Percentiles rank a stretch among this genome's conserved stretches.
These are phyloP conservation scores for Termitomyces sp. DNA, from an alignment of 768 basidiomycete genomes.

Conservation along the genomic window DNA sequence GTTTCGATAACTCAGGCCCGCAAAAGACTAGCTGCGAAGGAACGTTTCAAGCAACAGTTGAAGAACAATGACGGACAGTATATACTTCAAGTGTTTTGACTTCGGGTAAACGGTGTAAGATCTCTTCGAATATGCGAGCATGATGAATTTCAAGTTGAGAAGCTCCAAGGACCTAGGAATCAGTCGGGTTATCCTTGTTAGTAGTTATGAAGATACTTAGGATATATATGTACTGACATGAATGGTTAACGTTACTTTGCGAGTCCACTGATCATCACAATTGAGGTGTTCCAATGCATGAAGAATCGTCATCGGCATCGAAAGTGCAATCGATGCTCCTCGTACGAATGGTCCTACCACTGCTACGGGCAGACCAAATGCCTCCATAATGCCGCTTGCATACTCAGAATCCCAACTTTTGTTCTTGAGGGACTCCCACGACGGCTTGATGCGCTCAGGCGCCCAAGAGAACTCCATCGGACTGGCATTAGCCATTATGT, in stretches of 20 bases:
- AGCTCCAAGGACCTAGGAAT: conserved; percentile 24
- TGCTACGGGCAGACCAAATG: neutral
- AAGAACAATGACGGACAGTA: neutral
- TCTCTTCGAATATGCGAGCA: conserved; percentile 26
- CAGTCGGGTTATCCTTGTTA: neutral
- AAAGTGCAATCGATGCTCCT: conserved; percentile 18
- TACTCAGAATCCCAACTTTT: conserved; percentile 20
- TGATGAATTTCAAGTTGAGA: conserved; percentile 17
- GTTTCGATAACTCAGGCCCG: conserved; percentile 1
- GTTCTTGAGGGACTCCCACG: conserved; percentile 22
- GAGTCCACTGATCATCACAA: conserved; percentile 14
- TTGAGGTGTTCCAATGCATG: conserved; percentile 19
- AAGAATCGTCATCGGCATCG: conserved; percentile 23
- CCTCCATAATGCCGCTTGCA: neutral
- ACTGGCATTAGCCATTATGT: neutral
- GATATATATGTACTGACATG: conserved; percentile 12
- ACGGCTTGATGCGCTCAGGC: conserved; percentile 20
- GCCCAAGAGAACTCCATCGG: conserved; percentile 18
- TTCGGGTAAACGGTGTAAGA: conserved; percentile 28
- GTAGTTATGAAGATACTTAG: neutral
- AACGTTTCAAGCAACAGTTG: neutral
- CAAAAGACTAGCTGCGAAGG: conserved; percentile 4
- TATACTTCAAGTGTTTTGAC: conserved; percentile 25
- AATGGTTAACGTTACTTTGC: conserved; percentile 14
- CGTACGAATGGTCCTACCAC: conserved; percentile 3